phyloP scores from a whole-genome alignment of 2,329 filamentous ascomycete genomes.

The Chaetomiaceae sp. region DNA sequence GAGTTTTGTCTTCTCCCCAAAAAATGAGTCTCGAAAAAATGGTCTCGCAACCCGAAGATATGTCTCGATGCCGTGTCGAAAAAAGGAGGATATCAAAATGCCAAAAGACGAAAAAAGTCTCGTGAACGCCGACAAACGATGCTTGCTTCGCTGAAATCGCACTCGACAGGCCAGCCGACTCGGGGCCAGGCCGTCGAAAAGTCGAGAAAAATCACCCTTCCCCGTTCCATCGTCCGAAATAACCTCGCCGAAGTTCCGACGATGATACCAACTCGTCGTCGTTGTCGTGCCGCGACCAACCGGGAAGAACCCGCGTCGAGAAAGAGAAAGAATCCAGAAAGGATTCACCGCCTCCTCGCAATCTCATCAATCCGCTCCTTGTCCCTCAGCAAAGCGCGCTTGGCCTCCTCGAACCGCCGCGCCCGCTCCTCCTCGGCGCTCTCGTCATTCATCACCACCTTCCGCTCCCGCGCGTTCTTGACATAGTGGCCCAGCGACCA shows the following conservation, averaged over 20 bases:
- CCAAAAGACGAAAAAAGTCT: neutral
- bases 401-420: conserved; percentile 43
- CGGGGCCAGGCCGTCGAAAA: neutral
- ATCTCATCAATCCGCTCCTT: conserved; percentile 24
- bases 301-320: neutral
- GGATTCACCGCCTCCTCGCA: neutral
- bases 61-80: neutral
- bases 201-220: no score
- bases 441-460: neutral
- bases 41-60: neutral
- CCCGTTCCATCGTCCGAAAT: no score
- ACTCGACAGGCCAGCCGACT: neutral
- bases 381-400: conserved; percentile 43
- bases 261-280: no score
- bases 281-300: no score
- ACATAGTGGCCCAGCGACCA: conserved; percentile 38
- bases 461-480: conserved; percentile 25
- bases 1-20: neutral
- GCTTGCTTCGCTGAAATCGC: neutral
- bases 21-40: no score
- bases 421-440: conserved; percentile 32
- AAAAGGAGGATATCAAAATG: neutral
- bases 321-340: neutral
- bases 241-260: no score
- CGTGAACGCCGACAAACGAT: neutral